These are phyloP conservation scores for Petunia secreta DNA, from an alignment of 257 asterid genomes.

Conservation along the genomic window DNA sequence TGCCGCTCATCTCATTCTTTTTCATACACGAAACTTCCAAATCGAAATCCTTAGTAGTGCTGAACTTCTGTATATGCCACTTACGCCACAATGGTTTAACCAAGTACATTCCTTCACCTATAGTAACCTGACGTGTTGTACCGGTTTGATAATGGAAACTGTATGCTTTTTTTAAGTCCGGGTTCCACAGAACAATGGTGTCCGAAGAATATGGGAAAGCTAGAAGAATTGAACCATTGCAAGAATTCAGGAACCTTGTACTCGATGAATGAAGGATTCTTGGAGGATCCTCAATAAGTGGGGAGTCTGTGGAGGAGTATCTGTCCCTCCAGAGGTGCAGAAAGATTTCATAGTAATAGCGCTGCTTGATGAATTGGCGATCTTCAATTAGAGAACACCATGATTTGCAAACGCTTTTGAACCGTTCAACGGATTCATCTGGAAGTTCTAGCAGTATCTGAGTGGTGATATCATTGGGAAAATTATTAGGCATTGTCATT, in stretches of 20 bases:
- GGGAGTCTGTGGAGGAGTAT: neutral
- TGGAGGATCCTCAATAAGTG: neutral
- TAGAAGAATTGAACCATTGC: neutral
- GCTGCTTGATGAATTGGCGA: neutral
- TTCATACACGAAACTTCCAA: neutral
- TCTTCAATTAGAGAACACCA: conserved; percentile 22
- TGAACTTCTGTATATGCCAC: too few species aligned
- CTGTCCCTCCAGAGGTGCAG: neutral
- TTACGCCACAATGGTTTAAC: neutral
- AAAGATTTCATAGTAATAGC: conserved; percentile 7
- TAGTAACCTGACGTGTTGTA: neutral
- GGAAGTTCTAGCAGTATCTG: conserved; percentile 13
- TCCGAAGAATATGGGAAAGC: neutral
- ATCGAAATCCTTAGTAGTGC: too few species aligned
- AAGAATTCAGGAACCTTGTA: neutral
- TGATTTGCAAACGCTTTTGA: conserved; percentile 22
- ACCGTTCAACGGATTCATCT: neutral
- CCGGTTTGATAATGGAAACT: neutral
- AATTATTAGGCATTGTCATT: neutral
- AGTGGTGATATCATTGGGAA: conserved; percentile 4
- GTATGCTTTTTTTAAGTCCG: neutral
- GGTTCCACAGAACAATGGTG: neutral
- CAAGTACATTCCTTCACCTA: neutral
- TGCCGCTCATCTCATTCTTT: neutral
- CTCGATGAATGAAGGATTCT: neutral